phyloP scores from a whole-genome alignment of 441 rosid species.

The Corymbia citriodora region DNA sequence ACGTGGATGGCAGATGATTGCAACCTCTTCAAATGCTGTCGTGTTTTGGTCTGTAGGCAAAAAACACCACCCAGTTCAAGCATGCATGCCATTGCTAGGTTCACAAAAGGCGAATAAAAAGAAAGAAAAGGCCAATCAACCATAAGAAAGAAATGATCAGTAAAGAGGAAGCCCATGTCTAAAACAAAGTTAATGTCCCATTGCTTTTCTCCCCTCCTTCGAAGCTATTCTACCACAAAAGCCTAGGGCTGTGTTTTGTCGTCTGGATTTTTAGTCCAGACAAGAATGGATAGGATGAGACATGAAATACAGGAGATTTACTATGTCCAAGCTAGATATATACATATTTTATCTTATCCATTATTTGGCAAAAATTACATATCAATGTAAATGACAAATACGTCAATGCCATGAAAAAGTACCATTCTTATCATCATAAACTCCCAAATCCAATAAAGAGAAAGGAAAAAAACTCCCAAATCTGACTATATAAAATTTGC shows the following conservation, averaged over 20 bases:
- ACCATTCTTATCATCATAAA: not conserved
- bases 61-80: not conserved
- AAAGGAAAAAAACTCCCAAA: not conserved
- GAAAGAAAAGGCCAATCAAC: not conserved
- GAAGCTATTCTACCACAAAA: not conserved
- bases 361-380: not conserved
- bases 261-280: not conserved
- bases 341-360: not conserved
- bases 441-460: not conserved
- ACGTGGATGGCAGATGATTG: conserved; percentile 89
- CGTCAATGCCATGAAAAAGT: not conserved
- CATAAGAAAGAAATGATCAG: not conserved
- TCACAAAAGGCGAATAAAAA: not conserved
- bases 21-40: conserved; percentile 90
- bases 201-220: not conserved
- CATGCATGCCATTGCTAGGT: not conserved
- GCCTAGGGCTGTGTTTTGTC: not conserved
- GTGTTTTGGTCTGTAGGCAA: conserved; percentile 71
- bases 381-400: not conserved
- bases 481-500: not conserved
- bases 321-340: not conserved
- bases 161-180: not conserved
- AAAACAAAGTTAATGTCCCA: not conserved
- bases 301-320: not conserved
- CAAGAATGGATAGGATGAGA: not conserved